phyloP scores from a whole-genome alignment of 2,329 filamentous ascomycete genomes.

The Botrytis hyacinthi region DNA sequence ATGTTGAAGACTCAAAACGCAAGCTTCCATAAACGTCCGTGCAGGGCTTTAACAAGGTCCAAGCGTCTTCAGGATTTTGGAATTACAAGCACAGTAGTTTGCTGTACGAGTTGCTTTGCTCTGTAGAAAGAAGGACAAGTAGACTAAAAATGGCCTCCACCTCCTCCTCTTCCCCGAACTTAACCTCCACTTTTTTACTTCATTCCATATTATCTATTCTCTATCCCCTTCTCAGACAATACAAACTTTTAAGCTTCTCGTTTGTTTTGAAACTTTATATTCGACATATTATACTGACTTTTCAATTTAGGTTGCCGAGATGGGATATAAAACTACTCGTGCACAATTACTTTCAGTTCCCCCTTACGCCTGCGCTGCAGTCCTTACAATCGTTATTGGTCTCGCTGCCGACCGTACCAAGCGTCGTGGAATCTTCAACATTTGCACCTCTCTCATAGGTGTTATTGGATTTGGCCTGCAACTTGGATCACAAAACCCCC shows the following conservation, averaged over 20 bases:
- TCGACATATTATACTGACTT: neutral
- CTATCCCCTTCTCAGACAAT: neutral
- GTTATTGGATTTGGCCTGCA: conserved; percentile 82
- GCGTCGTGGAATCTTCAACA: conserved; percentile 77
- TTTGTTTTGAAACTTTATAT: neutral
- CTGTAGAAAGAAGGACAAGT: neutral
- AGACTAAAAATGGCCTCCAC: neutral
- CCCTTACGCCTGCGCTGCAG: conserved; percentile 69
- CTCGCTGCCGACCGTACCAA: conserved; percentile 73
- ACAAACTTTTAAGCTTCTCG: rapidly evolving
- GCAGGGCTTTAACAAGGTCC: too few species aligned
- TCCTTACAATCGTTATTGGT: conserved; percentile 67
- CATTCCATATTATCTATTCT: neutral
- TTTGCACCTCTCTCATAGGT: conserved; percentile 65
- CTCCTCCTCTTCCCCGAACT: neutral
- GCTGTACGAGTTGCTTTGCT: neutral
- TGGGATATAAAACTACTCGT: conserved; percentile 55
- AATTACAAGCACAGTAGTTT: neutral
- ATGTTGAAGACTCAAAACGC: neutral
- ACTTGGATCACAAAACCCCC: conserved; percentile 58
- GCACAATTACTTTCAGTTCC: conserved; percentile 74
- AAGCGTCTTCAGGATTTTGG: rapidly evolving
- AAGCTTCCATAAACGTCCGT: neutral
- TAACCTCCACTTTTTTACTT: neutral
- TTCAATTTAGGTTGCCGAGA: conserved; percentile 47